A percentile compares a stretch with the other conserved stretches of the same genome.
Conservation (phyloP, 495 filamentous ascomycete species). For the Echria macrotheca region DNA sequence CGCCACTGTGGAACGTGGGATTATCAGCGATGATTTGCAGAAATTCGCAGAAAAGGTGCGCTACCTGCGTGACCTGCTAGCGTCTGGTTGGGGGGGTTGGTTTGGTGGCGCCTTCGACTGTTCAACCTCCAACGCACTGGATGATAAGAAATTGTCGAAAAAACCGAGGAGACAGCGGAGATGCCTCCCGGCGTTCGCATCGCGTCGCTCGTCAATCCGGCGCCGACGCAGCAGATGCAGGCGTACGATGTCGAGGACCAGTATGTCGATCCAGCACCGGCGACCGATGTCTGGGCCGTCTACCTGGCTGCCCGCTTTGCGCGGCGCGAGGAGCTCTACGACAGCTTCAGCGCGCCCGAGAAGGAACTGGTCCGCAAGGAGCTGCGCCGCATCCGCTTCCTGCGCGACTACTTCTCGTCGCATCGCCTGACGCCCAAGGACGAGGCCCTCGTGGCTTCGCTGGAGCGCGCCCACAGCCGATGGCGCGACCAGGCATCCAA, state of each 20-base stretch:
- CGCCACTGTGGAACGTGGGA: slow-evolving; percentile 1
- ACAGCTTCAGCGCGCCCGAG: slow-evolving; percentile 15
- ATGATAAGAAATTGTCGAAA: no score
- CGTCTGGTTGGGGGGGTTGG: no score
- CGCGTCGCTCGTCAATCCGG: neutral
- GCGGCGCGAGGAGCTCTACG: slow-evolving; percentile 17
- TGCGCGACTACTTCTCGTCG: slow-evolving; percentile 18
- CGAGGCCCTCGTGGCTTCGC: slow-evolving; percentile 10
- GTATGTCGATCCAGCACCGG: slow-evolving; percentile 19
- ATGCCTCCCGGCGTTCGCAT: slow-evolving; percentile 5
- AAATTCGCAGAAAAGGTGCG: no score
- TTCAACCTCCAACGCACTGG: no score
- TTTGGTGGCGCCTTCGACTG: no score
- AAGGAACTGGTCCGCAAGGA: slow-evolving; percentile 22
- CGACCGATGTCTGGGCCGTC: slow-evolving; percentile 22
- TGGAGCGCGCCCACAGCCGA: slow-evolving; percentile 15
- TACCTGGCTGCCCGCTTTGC: slow-evolving; percentile 21
- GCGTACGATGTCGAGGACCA: slow-evolving; percentile 18
- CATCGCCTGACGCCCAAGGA: slow-evolving; percentile 18
- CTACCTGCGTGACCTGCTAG: no score
- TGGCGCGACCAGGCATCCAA: slow-evolving; percentile 15
- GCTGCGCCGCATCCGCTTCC: slow-evolving; percentile 21
- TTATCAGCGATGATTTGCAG: slow-evolving; percentile 2
- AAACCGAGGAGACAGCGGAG: no score
- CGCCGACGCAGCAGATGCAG: slow-evolving; percentile 10